Evolutionary conservation across 1,284 basidiomycete species (phyloP).

Genomic region (Marasmius fiardii): DNA sequence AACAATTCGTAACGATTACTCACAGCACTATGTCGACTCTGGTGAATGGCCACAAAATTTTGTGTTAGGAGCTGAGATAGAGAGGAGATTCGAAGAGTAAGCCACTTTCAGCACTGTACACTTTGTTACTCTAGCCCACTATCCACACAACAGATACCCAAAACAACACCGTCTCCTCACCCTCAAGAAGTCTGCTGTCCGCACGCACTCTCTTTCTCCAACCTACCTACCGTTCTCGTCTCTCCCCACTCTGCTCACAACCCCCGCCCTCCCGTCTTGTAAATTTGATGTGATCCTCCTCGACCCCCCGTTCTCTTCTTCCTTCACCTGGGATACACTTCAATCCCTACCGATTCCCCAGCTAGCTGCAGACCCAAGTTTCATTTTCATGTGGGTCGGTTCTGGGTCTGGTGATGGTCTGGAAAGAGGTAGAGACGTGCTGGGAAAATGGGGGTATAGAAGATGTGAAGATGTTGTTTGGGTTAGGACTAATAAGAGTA

Average conservation of each 20-base stretch:
- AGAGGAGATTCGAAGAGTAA: constrained; percentile 90
- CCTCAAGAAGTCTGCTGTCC: constrained; percentile 74
- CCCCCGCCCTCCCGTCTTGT: constrained; percentile 34
- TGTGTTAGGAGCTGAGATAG: constrained; percentile 83
- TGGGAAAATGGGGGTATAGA: constrained; percentile 94
- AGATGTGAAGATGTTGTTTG: constrained; percentile 97
- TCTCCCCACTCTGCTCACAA: constrained; percentile 38
- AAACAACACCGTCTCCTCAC: constrained; percentile 81
- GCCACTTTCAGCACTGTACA: neutral
- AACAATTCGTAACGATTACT: constrained; percentile 94
- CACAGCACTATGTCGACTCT: constrained; percentile 83
- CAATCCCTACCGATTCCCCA: constrained; percentile 80
- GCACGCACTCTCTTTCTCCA: constrained; percentile 59
- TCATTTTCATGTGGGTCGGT: constrained; percentile 97
- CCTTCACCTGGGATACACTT: constrained; percentile 83
- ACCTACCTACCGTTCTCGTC: constrained; percentile 64
- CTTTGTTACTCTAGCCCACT: constrained; percentile 2
- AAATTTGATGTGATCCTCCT: constrained; percentile 95
- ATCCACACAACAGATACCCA: constrained; percentile 64
- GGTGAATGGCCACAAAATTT: constrained; percentile 92
- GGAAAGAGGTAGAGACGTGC: constrained; percentile 87
- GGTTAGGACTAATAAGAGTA: constrained; percentile 85
- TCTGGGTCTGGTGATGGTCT: constrained; percentile 87
- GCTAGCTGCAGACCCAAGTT: constrained; percentile 88
- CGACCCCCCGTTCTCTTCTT: constrained; percentile 82